Conservation (phyloP, 495 filamentous ascomycete species). For the Letharia lupina region DNA sequence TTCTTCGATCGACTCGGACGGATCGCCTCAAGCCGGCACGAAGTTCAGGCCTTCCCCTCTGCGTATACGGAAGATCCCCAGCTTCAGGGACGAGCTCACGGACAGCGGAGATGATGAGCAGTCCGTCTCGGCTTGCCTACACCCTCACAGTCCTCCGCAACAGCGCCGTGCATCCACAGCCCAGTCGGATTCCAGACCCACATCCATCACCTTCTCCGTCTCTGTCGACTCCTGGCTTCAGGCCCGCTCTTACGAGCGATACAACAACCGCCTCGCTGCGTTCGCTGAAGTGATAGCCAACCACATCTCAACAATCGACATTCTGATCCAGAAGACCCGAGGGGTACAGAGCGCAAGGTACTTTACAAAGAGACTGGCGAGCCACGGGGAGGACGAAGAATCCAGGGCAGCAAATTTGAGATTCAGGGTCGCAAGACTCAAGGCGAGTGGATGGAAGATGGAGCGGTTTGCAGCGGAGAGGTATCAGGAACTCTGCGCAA, state of each 20-base stretch:
- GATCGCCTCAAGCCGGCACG: not conserved
- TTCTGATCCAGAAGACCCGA: constrained; percentile 9
- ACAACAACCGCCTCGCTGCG: constrained; percentile 14
- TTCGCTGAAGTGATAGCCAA: constrained; percentile 16
- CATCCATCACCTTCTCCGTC: constrained; percentile 13
- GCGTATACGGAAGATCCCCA: constrained; percentile 7
- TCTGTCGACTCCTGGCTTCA: constrained; percentile 17
- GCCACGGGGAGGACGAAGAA: constrained; percentile 21
- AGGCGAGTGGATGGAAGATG: constrained; percentile 21
- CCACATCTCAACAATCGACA: constrained; percentile 19
- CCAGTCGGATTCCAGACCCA: not conserved
- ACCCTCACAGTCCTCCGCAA: not conserved
- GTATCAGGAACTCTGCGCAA: constrained; percentile 25
- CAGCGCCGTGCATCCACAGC: not conserved
- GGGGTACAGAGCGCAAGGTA: constrained; percentile 16
- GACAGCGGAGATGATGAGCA: constrained; percentile 5
- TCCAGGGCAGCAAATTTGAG: constrained; percentile 17
- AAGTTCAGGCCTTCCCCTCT: constrained; percentile 2
- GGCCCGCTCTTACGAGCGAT: constrained; percentile 18
- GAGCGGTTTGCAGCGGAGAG: constrained; percentile 24
- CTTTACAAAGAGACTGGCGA: constrained; percentile 11
- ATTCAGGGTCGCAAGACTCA: constrained; percentile 18
- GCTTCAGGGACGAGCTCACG: not conserved
- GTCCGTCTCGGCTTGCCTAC: not conserved
- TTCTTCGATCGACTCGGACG: not conserved